These are phyloP conservation scores for Macadamia integrifolia DNA, from an alignment of 164 flowering plant genomes.

Conservation along the genomic window DNA sequence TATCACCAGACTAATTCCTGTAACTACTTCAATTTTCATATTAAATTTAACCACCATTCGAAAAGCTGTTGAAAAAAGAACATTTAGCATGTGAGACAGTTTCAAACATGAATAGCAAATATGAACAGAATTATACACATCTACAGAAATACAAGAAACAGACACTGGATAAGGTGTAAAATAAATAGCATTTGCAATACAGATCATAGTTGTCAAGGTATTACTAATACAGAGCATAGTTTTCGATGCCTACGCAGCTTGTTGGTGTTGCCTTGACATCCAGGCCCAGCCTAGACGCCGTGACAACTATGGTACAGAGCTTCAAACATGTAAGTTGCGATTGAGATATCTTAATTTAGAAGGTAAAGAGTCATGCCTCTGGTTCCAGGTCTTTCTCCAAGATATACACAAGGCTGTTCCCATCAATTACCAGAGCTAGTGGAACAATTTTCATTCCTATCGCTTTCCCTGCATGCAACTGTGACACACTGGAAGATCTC, in stretches of 20 bases:
- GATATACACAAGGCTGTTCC: too few species aligned
- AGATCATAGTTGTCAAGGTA: too few species aligned
- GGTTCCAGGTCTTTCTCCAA: constrained; percentile 16
- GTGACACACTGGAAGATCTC: constrained; percentile 20
- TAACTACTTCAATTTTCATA: too few species aligned
- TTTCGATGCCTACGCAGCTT: too few species aligned
- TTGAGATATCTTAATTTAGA: neutral
- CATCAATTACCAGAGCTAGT: neutral
- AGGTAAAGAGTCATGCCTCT: constrained; percentile 43
- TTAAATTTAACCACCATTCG: constrained; percentile 15
- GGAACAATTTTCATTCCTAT: constrained; percentile 25
- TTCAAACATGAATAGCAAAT: neutral
- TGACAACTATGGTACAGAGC: too few species aligned
- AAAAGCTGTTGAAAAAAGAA: constrained; percentile 46
- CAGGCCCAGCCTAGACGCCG: too few species aligned
- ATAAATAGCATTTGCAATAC: neutral
- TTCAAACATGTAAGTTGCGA: neutral
- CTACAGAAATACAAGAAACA: constrained; percentile 2
- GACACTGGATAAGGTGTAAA: neutral
- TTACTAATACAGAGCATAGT: too few species aligned
- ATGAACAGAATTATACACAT: neutral
- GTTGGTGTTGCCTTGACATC: too few species aligned
- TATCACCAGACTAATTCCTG: too few species aligned
- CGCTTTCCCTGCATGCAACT: constrained; percentile 26
- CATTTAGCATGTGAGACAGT: neutral